Evolutionary conservation across 257 asterid species (phyloP).

Genomic region (Solanum verrucosum): DNA sequence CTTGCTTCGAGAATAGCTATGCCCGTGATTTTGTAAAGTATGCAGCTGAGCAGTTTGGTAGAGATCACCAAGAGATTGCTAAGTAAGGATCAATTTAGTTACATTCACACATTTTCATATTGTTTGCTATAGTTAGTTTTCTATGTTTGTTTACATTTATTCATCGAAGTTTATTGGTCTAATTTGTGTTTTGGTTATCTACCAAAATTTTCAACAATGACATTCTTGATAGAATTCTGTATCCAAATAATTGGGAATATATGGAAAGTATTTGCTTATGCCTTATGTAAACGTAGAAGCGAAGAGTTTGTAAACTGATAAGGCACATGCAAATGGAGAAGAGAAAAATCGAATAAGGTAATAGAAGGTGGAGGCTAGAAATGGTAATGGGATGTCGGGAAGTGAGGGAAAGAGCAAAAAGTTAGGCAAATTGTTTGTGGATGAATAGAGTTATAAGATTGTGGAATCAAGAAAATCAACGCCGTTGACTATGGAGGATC

Average conservation of each 20-base stretch:
- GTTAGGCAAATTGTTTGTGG: constrained; percentile 26
- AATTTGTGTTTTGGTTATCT: background rate
- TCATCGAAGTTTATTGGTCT: background rate
- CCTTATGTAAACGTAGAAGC: background rate
- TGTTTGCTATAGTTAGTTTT: background rate
- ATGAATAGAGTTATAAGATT: background rate
- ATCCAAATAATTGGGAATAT: background rate
- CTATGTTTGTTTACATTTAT: background rate
- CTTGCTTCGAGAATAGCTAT: background rate
- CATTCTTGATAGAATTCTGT: background rate
- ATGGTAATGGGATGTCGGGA: background rate
- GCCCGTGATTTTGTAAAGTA: background rate
- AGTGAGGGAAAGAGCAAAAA: background rate
- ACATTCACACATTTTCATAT: background rate
- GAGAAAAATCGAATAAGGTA: background rate
- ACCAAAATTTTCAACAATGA: background rate
- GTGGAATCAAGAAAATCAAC: background rate
- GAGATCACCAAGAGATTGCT: background rate
- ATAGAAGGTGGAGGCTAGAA: background rate
- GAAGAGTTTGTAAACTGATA: background rate
- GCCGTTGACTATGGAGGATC: constrained; percentile 31
- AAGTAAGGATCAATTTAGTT: background rate
- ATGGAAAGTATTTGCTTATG: background rate
- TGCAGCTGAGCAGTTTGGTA: background rate
- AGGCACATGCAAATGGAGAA: background rate